Evolutionary conservation across 2,329 filamentous ascomycete species (phyloP), one percentile per base, ranked within the genome.

Genomic region (Fusarium sp.): DNA sequence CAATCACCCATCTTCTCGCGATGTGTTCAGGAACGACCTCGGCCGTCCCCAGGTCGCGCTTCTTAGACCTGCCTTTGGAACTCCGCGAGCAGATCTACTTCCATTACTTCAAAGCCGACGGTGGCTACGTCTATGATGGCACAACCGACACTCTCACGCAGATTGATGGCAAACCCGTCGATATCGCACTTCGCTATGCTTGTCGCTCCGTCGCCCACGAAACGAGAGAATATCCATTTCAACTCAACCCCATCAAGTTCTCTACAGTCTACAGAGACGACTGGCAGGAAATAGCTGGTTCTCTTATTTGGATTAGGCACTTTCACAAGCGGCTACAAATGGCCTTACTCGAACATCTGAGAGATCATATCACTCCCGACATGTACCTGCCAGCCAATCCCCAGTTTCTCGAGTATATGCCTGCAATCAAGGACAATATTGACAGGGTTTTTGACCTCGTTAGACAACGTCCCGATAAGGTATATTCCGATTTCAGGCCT

Each of bases 21-120:
- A 32, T 32, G 30, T 16, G 3, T 32, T 32, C 13, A 16, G 4
- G 1, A 14, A 32, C 3, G 7, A 32, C 7, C 3, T 14, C 13
- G 3, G 30, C 30, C 30, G 30, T 8, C 30, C 2, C 13, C 0
- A 14, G 3, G 30, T 1, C 3, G 7, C 1, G 30, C 13, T 8
- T 32, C 3, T 16, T 32, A 8, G 7, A 3, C 30, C 4, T 32
- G 30, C 30, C 30, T 32, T 8, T 16, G 30, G 30, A 32, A 32
- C 14, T 32, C 30, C 14, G 30, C 30, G 30, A 32, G 13, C 30
- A 32, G 7, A 32, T 32, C 13, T 32, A 32, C 30, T 3, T 8
- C 13, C 30, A 16, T 8, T 32, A 32, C 30, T 32, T 32, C 2
- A 1, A 32, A 4, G 30, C 2, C 30, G 30, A 32, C 2, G 14